phyloP scores from a whole-genome alignment of 1,284 basidiomycete species.

The Peniophora sp. region DNA sequence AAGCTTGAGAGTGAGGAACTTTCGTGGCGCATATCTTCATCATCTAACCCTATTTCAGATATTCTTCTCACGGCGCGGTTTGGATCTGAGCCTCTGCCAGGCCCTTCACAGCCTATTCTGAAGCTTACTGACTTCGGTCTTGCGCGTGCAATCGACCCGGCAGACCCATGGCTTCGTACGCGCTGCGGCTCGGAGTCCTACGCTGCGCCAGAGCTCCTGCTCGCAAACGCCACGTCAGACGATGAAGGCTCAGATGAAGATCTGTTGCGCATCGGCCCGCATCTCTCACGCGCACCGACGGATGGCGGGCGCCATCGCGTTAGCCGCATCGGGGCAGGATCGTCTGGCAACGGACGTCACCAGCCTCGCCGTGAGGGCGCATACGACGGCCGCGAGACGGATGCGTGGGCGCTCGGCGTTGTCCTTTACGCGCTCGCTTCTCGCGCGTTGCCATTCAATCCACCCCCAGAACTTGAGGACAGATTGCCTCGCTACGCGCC shows the following conservation, averaged over 20 bases:
- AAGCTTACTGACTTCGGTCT: constrained; percentile 91
- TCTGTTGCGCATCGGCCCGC: constrained; percentile 2
- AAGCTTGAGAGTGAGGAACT: constrained; percentile 82
- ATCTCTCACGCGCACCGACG: constrained; percentile 8
- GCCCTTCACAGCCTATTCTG: constrained; percentile 53
- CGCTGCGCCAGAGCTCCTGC: constrained; percentile 84
- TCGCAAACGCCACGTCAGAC: constrained; percentile 1
- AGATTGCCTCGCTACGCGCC: constrained; percentile 3
- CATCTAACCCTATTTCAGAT: constrained; percentile 20
- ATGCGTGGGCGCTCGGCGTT: constrained; percentile 86
- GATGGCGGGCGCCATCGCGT: background rate
- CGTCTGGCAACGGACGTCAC: background rate
- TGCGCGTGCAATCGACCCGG: constrained; percentile 75
- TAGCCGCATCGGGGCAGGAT: constrained; percentile 12
- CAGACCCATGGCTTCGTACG: constrained; percentile 68
- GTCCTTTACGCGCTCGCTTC: constrained; percentile 73
- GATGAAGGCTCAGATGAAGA: background rate
- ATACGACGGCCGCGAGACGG: constrained; percentile 85
- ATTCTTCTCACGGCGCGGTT: constrained; percentile 42
- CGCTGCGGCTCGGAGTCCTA: constrained; percentile 90
- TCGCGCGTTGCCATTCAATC: constrained; percentile 53
- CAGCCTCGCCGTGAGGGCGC: constrained; percentile 29
- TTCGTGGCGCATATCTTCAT: constrained; percentile 6
- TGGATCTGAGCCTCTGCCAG: constrained; percentile 23
- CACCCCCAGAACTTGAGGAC: constrained; percentile 3